phyloP scores from a whole-genome alignment of 352 stramenopile genomes.

The Phytopythium litorale region DNA sequence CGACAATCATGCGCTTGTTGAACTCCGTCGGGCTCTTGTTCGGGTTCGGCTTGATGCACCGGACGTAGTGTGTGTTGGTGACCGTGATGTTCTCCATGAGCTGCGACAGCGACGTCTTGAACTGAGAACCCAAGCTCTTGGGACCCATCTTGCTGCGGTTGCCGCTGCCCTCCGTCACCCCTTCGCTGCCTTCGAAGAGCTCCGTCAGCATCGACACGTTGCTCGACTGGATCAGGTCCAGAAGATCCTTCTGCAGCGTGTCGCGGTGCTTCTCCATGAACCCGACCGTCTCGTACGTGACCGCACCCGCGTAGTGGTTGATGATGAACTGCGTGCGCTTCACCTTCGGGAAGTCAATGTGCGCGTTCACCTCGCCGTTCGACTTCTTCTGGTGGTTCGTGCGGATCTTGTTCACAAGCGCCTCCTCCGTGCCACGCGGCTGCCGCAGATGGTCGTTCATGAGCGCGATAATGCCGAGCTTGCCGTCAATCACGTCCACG shows the following conservation, averaged over 20 bases:
- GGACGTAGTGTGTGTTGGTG: constrained; percentile 87
- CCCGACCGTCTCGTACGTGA: constrained; percentile 92
- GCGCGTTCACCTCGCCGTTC: constrained; percentile 51
- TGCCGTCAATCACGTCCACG: constrained; percentile 94
- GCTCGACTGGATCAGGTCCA: constrained; percentile 83
- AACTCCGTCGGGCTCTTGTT: constrained; percentile 86
- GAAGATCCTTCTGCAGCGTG: constrained; percentile 93
- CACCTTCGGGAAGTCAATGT: constrained; percentile 86
- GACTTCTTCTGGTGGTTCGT: constrained; percentile 80
- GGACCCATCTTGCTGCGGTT: constrained; percentile 47
- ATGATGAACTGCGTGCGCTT: constrained; percentile 94
- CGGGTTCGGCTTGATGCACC: constrained; percentile 88
- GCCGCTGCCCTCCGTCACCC: constrained; percentile 23
- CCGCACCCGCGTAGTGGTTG: constrained; percentile 94
- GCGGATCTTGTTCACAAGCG: constrained; percentile 85
- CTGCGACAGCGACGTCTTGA: constrained; percentile 77
- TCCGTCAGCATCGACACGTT: constrained; percentile 56
- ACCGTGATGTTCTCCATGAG: constrained; percentile 86
- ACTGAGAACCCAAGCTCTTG: constrained; percentile 83
- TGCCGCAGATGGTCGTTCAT: constrained; percentile 89
- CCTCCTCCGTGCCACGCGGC: constrained; percentile 82
- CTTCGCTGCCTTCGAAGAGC: constrained; percentile 73
- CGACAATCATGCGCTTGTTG: constrained; percentile 89
- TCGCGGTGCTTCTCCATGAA: constrained; percentile 98
- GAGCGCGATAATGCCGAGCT: constrained; percentile 84